These are phyloP conservation scores for Cornus florida DNA, from an alignment of 148 eudicot species.

Conservation along the genomic window DNA sequence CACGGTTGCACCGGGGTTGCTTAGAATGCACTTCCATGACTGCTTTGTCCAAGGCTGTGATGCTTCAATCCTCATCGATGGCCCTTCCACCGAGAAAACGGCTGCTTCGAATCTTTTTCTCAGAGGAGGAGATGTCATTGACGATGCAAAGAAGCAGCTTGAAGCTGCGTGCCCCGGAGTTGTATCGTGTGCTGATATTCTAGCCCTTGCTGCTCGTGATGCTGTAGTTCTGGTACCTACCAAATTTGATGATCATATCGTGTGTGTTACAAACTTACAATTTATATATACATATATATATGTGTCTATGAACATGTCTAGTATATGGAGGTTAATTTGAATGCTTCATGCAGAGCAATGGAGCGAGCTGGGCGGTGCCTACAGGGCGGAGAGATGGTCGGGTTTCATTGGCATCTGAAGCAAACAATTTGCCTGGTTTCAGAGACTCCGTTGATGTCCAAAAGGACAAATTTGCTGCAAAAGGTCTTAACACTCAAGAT, in stretches of 20 bases:
- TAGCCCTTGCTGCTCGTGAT: constrained; percentile 52
- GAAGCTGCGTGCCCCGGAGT: constrained; percentile 41
- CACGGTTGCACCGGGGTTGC: constrained; percentile 33
- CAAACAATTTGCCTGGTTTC: constrained; percentile 13
- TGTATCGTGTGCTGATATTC: constrained; percentile 54
- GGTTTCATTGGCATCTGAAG: constrained; percentile 31
- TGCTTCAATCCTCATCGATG: constrained; percentile 43
- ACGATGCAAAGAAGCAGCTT: constrained; percentile 40
- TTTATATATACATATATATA: background rate
- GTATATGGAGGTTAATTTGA: background rate
- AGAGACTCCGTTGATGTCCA: constrained; percentile 6
- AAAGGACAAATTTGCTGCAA: constrained; percentile 15
- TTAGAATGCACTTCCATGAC: constrained; percentile 49
- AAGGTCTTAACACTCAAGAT: constrained; percentile 26
- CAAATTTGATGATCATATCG: background rate
- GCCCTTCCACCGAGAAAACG: constrained; percentile 33
- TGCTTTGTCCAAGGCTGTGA: constrained; percentile 55
- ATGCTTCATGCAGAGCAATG: constrained; percentile 26
- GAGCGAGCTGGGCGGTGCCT: constrained; percentile 31
- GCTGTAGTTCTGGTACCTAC: constrained; percentile 35
- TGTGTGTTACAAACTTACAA: background rate
- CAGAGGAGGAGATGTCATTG: constrained; percentile 41
- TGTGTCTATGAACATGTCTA: background rate
- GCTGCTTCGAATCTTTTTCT: constrained; percentile 22
- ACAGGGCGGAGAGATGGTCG: constrained; percentile 40